These are phyloP conservation scores for Coemansia sp. DNA, from an alignment of 192 early-diverging fungal species.

Conservation along the genomic window DNA sequence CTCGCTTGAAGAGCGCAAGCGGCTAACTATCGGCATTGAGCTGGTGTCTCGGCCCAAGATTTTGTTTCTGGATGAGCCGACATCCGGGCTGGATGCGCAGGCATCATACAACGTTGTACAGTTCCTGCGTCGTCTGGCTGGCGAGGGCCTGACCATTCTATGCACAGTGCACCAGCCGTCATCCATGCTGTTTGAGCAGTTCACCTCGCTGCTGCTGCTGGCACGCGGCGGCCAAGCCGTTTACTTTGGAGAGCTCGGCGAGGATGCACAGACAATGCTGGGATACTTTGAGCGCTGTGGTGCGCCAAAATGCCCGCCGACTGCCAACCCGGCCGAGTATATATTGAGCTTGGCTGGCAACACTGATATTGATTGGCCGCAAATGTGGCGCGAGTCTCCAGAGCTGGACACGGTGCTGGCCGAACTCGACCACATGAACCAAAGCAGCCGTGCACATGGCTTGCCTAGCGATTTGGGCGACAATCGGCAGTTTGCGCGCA, in stretches of 20 bases:
- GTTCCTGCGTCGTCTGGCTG: slow-evolving; percentile 63
- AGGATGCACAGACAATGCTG: slow-evolving; percentile 62
- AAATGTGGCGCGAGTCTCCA: slow-evolving; percentile 65
- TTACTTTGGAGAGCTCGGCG: slow-evolving; percentile 81
- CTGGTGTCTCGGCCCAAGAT: slow-evolving; percentile 68
- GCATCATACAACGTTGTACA: slow-evolving; percentile 67
- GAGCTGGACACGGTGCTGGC: slow-evolving; percentile 45
- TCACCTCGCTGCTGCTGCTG: slow-evolving; percentile 73
- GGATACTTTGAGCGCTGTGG: slow-evolving; percentile 79
- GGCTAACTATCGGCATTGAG: slow-evolving; percentile 76
- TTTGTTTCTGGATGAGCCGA: slow-evolving; percentile 83
- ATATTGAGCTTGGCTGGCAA: slow-evolving; percentile 75
- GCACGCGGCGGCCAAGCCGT: slow-evolving; percentile 74
- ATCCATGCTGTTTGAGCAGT: slow-evolving; percentile 71
- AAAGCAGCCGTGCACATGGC: neutral
- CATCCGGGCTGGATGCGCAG: slow-evolving; percentile 72
- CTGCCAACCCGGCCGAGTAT: slow-evolving; percentile 83
- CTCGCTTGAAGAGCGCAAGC: slow-evolving; percentile 77
- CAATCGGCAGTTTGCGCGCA: slow-evolving; percentile 31
- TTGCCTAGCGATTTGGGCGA: slow-evolving; percentile 21
- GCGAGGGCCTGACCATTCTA: slow-evolving; percentile 61
- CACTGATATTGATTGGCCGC: slow-evolving; percentile 66
- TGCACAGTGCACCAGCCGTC: slow-evolving; percentile 81
- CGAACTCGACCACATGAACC: slow-evolving; percentile 59
- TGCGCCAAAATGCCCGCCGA: slow-evolving; percentile 62